phyloP scores from a whole-genome alignment of 176 grass and related monocot genomes.

The Oryza glaberrima region DNA sequence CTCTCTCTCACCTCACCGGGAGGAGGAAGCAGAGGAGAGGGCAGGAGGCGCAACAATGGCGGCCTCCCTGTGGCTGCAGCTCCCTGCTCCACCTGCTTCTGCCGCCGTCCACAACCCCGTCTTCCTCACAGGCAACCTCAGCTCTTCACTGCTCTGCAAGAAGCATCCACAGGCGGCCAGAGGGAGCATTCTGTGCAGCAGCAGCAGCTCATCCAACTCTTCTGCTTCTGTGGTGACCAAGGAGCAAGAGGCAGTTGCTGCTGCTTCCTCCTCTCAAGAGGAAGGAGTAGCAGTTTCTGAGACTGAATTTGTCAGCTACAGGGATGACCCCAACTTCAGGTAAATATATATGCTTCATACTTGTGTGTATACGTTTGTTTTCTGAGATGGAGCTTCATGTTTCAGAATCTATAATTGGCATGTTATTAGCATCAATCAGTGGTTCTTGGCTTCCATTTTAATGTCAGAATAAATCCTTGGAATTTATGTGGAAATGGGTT shows the following conservation, averaged over 20 bases:
- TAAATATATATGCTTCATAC: neutral
- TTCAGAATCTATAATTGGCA: neutral
- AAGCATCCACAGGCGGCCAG: neutral
- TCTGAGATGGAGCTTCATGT: no score
- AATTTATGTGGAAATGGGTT: no score
- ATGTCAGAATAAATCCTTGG: neutral
- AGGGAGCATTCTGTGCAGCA: neutral
- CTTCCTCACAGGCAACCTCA: neutral
- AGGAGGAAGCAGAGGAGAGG: neutral
- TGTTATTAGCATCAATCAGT: neutral
- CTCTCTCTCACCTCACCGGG: neutral
- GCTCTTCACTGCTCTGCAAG: neutral
- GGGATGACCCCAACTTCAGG: conserved; percentile 56
- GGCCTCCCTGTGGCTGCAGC: conserved; percentile 39
- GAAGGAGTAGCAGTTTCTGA: neutral
- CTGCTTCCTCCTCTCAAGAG: neutral
- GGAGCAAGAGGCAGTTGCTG: neutral
- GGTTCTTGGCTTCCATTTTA: neutral
- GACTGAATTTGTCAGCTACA: neutral
- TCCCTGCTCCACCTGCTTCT: neutral
- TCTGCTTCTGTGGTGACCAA: neutral
- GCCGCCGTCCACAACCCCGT: neutral
- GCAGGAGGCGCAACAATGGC: neutral
- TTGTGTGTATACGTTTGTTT: no score
- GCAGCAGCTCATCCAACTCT: neutral